phyloP scores from a whole-genome alignment of 768 basidiomycete species.

The Rhizopogon rudus region DNA sequence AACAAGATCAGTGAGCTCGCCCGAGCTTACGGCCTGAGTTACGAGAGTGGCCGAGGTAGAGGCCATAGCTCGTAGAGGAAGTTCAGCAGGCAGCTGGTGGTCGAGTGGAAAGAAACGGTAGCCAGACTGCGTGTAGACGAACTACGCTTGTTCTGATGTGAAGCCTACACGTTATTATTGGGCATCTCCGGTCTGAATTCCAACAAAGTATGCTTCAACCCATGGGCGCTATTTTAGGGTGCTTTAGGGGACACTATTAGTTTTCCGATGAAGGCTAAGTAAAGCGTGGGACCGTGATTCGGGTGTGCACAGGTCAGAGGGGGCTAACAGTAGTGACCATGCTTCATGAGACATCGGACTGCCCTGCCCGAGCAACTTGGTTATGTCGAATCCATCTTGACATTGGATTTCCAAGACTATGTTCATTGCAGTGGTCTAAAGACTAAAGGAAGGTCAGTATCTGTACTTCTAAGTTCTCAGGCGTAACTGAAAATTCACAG shows the following conservation, averaged over 20 bases:
- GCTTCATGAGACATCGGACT: background rate
- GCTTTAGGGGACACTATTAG: background rate
- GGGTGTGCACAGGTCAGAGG: background rate
- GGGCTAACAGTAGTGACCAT: too few relatives aligned
- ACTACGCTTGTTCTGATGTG: conserved; percentile 5
- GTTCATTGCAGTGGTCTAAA: background rate
- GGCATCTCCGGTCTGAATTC: conserved; percentile 6
- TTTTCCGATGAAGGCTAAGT: conserved; percentile 2
- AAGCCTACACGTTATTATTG: conserved; percentile 12
- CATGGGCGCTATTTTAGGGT: background rate
- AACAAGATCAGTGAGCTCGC: conserved; percentile 46
- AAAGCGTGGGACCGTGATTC: conserved; percentile 10
- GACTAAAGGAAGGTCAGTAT: background rate
- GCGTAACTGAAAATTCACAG: too few relatives aligned
- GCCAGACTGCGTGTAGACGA: conserved; percentile 1
- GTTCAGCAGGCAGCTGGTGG: conserved; percentile 12
- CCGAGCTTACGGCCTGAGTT: conserved; percentile 36
- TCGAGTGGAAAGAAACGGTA: conserved; percentile 6
- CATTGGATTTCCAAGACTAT: background rate
- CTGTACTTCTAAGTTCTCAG: background rate
- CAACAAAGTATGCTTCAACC: background rate
- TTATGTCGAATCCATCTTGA: background rate
- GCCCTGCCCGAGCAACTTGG: background rate
- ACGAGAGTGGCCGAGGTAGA: conserved; percentile 26
- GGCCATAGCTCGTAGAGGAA: conserved; percentile 30